A percentile compares a stretch with the other conserved stretches of the same genome.
phyloP scores from a whole-genome alignment of 768 basidiomycete genomes.

The Suillus clintonianus region DNA sequence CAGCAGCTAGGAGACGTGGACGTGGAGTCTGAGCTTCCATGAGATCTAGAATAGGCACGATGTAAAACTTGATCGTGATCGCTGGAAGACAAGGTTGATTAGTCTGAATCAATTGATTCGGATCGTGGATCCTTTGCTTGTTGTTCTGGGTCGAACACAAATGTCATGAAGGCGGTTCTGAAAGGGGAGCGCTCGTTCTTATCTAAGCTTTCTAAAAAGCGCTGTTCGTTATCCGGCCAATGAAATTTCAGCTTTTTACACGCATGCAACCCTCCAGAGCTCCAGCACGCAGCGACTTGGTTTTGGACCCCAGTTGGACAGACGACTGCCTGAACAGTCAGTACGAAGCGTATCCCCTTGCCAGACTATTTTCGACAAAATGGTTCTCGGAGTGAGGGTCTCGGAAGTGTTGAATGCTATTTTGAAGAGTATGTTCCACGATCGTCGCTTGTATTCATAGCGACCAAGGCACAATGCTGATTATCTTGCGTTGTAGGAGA shows the following conservation, averaged over 20 bases:
- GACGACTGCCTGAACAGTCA: neutral
- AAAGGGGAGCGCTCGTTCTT: neutral
- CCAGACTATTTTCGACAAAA: neutral
- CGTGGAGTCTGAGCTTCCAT: neutral
- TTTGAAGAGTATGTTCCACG: neutral
- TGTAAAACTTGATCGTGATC: neutral
- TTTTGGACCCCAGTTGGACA: neutral
- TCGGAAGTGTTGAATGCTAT: neutral
- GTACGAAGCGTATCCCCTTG: neutral
- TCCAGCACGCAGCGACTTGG: neutral
- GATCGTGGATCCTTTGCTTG: neutral
- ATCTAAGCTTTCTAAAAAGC: neutral
- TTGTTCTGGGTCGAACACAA: too few relatives aligned
- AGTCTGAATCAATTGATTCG: neutral
- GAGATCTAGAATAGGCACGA: neutral
- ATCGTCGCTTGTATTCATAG: neutral
- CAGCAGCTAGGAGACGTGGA: slow-evolving; percentile 38
- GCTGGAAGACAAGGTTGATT: neutral
- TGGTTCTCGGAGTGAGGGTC: neutral
- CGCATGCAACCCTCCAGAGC: neutral
- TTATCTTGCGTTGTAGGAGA: slow-evolving; percentile 22
- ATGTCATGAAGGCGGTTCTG: too few relatives aligned
- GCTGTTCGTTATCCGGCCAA: neutral
- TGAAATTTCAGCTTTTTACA: neutral
- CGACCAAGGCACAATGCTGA: neutral